phyloP scores from a whole-genome alignment of 2,329 filamentous ascomycete genomes.

The Diaporthe sp. region DNA sequence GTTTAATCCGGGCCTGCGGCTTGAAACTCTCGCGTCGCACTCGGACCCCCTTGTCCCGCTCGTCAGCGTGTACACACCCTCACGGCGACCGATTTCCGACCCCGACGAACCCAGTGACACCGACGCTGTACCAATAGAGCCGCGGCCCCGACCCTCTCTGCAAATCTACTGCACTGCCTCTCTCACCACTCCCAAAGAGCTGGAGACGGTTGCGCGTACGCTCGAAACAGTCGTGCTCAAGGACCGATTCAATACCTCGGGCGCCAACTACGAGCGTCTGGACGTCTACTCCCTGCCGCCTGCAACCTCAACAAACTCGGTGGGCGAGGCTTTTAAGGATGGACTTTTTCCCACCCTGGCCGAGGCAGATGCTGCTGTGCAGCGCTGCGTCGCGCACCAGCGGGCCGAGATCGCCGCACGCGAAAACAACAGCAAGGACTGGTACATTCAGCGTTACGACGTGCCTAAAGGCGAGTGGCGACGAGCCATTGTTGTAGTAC shows the following conservation, averaged over 20 bases:
- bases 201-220: conserved; percentile 29
- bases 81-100: not conserved
- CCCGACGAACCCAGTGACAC: not conserved
- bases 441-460: conserved; percentile 35
- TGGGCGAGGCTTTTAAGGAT: not conserved
- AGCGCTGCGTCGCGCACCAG: conserved; percentile 30
- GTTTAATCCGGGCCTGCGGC: not conserved
- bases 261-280: conserved; percentile 27
- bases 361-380: conserved; percentile 7
- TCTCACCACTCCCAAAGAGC: conserved; percentile 27
- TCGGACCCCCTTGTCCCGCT: conserved; percentile 22
- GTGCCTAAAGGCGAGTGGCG: conserved; percentile 12
- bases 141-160: conserved; percentile 23
- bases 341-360: conserved; percentile 16
- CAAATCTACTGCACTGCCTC: conserved; percentile 31
- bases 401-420: conserved; percentile 33
- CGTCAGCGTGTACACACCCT: conserved; percentile 10
- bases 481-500: conserved; percentile 9
- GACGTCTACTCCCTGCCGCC: conserved; percentile 36
- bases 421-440: conserved; percentile 7
- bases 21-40: conserved; percentile 29
- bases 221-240: conserved; percentile 32
- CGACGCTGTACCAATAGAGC: conserved; percentile 16
- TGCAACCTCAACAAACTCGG: not conserved
- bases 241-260: conserved; percentile 5